Evolutionary conservation across 331 rosid species (phyloP), one percentile per base, ranked within the genome.

Genomic region (Arachis monticola): DNA sequence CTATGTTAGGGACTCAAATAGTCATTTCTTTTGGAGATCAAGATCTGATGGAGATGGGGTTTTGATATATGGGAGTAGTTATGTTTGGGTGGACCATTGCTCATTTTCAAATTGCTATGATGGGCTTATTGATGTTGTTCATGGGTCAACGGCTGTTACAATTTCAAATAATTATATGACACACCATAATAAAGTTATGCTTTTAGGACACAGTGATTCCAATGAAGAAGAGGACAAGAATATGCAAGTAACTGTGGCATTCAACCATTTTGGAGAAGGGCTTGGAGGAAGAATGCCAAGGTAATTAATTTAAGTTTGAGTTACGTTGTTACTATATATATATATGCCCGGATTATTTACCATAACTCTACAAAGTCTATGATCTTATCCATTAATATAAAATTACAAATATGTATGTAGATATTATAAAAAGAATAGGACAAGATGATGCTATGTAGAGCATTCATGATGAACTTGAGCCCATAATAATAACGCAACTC

Each of bases 261-360:
- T 92, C 70, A 92, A 92, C 82, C 96, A 88, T 87, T 90, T 90
- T 77, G 98, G 98, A 10, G 96, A 90, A 80, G 97, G 93, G 0
- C 96, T 93, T n/a, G 90, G 88, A 0, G 92, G 88, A 10, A 87
- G 98, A 82, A 93, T 93, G 97, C 96, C 97, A 1, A 87, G 97
- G 97, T 86, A 17, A 17, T 17, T 17, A 17, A 17, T 17, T 17
- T 17, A 17, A 17, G 22, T 17, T 17, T 17, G 22, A 17, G 22
- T 17, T 17, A 17, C 22, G 22, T 17, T 17, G 22, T 17, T 17
- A 17, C 22, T 17, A 17, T 17, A 17, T 17, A 17, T 17, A 17
- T 17, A 17, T 17, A 17, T 17, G 22, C 22, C 22, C 22, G 22
- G 22, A 17, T 17, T 17, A 17, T 17, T 17, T 17, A 17, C 22